A percentile compares a stretch with the other conserved stretches of the same genome.
These are phyloP conservation scores for Phytophthora pluvialis DNA, from an alignment of 352 stramenopile species.

Conservation along the genomic window DNA sequence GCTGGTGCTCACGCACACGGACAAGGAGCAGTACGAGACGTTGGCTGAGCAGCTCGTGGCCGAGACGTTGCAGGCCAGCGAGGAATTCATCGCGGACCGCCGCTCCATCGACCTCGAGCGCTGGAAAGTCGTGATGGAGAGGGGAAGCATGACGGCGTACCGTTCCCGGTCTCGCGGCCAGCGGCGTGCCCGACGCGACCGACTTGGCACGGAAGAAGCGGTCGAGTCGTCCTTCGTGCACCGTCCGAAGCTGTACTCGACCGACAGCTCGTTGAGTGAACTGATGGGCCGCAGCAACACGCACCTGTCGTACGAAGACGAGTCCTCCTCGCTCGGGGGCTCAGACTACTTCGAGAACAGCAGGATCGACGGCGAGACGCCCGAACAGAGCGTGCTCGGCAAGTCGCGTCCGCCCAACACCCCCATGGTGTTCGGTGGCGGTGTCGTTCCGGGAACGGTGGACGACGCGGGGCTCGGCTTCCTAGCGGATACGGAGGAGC, in stretches of 20 bases:
- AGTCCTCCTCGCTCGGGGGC: constrained; percentile 12
- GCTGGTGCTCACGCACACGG: constrained; percentile 26
- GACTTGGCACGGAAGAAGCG: constrained; percentile 30
- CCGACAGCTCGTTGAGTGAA: constrained; percentile 34
- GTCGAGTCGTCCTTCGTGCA: constrained; percentile 34
- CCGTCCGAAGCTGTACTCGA: constrained; percentile 39
- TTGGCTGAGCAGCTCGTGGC: constrained; percentile 40
- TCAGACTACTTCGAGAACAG: constrained; percentile 29
- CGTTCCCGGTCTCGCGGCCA: constrained; percentile 17
- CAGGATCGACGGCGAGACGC: constrained; percentile 21
- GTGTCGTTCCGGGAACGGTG: constrained; percentile 37
- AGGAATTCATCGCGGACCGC: constrained; percentile 33
- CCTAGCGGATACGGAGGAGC: constrained; percentile 38
- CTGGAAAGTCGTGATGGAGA: constrained; percentile 41
- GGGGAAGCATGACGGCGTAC: constrained; percentile 37
- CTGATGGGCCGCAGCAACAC: constrained; percentile 30
- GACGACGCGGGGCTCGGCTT: constrained; percentile 45
- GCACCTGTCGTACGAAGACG: constrained; percentile 31
- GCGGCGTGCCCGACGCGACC: constrained; percentile 11
- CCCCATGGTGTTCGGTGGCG: constrained; percentile 37
- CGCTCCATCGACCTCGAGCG: constrained; percentile 26
- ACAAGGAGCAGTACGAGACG: constrained; percentile 32
- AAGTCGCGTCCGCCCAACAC: constrained; percentile 31
- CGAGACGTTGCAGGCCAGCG: constrained; percentile 38
- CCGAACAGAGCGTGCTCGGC: constrained; percentile 34